phyloP scores from a whole-genome alignment of 169 alveolate species.

The Miamiensis avidus region DNA sequence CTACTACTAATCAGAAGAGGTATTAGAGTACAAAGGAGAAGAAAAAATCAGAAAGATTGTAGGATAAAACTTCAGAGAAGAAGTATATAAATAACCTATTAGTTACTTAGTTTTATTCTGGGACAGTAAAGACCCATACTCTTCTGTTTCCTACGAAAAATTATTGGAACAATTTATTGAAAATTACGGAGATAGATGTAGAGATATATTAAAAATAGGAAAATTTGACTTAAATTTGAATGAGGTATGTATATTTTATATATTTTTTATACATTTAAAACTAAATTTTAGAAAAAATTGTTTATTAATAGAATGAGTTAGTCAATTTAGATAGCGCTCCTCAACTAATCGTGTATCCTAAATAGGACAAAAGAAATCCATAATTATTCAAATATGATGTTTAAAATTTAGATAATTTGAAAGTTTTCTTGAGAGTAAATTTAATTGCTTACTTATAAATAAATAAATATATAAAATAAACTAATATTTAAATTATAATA shows the following conservation, averaged over 20 bases:
- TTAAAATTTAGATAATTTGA: too few relatives aligned
- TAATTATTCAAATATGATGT: background rate
- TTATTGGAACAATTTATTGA: background rate
- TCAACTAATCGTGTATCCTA: background rate
- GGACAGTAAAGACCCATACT: background rate
- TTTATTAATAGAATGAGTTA: background rate
- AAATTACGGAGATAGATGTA: background rate
- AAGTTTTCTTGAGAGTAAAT: background rate
- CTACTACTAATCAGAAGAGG: background rate
- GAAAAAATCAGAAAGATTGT: background rate
- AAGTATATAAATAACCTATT: background rate
- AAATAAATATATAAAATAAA: too few relatives aligned
- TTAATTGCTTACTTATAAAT: too few relatives aligned
- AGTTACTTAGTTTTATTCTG: background rate
- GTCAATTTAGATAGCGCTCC: background rate
- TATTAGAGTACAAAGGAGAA: background rate
- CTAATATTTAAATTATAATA: too few relatives aligned
- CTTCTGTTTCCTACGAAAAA: background rate
- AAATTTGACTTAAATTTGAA: background rate
- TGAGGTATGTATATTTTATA: background rate
- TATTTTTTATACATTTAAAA: too few relatives aligned
- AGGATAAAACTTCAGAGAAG: background rate
- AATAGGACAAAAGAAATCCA: background rate
- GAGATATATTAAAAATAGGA: background rate
- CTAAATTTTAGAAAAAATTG: too few relatives aligned